Base-by-base conservation (phyloP, 208 protist genomes). In the Naegleria lovaniensis region DNA sequence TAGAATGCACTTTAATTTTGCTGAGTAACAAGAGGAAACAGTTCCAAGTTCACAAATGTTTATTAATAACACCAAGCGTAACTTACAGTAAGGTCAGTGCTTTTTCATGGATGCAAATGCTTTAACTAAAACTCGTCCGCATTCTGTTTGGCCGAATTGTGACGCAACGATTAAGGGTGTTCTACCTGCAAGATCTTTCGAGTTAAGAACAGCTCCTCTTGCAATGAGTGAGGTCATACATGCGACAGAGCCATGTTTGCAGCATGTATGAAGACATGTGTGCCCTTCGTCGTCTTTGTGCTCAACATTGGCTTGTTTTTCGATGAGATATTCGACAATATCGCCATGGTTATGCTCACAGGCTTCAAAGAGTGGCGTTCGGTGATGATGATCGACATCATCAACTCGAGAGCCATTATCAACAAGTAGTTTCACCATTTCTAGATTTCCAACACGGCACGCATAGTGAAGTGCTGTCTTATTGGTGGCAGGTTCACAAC, bases 291-390 rank as follows among this genome's bases (percentile, higher is more conserved):
- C 19, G 88, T 90, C 52, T 39, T 6, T 43, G 16, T 83, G 76
- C 16, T 79, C 52, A 39, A 79, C 11, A 40, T 43, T 38, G 3
- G 88, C 19, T 36, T 39, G 51, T 2, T 90, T 51, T 39, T 38
- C 9, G 0, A 41, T 36, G 6, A 90, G n/a, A 6, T 40, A 88
- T 38, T 39, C 33, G 3, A 6, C 5, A 58, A 58, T 36, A 0
- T 0, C 5, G 11, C 13, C 5, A 22, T 11, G 6, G 25, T 58
- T n/a, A 16, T 36, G 51, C 11, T 51, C 85, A n/a, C 39, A 48
- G 19, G 90, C 90, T 15, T 91, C 83, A 67, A 89, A 89, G 29
- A 91, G 33, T 7, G 90, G 83, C 15, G 90, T 91, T 58, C 55
- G 22, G 36, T 38, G 0, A 38, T 55, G 89, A 0, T 7, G 0